A percentile compares a stretch with the other conserved stretches of the same genome.
Conservation (phyloP, 139 green algal species). For the Chlamydomonas sp. region DNA sequence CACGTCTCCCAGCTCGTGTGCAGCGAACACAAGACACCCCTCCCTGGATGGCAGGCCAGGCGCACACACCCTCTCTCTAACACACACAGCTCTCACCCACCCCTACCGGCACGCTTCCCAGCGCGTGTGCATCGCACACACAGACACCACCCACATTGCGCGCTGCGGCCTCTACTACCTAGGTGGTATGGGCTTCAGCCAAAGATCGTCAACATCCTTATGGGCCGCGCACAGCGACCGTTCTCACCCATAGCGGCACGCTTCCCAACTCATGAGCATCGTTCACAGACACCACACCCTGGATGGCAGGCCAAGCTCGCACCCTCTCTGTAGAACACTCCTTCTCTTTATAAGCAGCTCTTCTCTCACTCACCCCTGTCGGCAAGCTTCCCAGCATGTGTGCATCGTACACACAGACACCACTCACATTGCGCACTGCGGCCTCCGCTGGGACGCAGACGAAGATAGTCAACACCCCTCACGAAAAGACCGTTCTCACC, state of each 20-base stretch:
- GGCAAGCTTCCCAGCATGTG: conserved; percentile 15
- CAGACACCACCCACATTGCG: not conserved
- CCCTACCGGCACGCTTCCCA: conserved; percentile 19
- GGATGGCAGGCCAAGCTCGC: conserved; percentile 9
- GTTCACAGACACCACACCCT: conserved; percentile 36
- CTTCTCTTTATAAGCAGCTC: no score
- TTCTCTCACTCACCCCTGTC: not conserved
- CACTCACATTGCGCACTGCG: not conserved
- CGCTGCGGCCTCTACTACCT: not conserved
- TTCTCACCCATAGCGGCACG: no score
- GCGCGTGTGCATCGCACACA: not conserved
- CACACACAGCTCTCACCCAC: not conserved
- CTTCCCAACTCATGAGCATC: conserved; percentile 39
- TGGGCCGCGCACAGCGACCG: no score
- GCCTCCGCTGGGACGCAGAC: not conserved
- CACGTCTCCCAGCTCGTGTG: no score
- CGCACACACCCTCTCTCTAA: no score
- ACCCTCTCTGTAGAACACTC: no score
- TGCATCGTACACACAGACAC: not conserved
- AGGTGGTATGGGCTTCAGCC: not conserved
- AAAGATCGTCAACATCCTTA: no score
- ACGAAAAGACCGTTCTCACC: no score
- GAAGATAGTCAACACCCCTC: no score
- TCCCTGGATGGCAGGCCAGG: no score
- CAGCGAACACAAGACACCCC: no score